These are phyloP conservation scores for Sphagnum tenellum DNA, from an alignment of 225 moss, liverwort and hornwort species.

Conservation along the genomic window DNA sequence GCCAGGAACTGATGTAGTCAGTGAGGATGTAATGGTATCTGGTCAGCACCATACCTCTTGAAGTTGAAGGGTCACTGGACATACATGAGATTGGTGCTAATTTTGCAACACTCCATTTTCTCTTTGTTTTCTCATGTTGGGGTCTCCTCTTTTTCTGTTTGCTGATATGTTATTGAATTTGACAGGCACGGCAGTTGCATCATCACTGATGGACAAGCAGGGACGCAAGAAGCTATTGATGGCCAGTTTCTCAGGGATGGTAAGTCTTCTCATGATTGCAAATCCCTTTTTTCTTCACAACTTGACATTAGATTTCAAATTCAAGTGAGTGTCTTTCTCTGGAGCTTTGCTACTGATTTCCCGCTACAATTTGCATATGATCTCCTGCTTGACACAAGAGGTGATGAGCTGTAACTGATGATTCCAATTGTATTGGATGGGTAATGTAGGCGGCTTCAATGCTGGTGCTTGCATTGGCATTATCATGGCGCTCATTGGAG, in stretches of 20 bases:
- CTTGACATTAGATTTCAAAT: too few relatives aligned
- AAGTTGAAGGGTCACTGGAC: too few relatives aligned
- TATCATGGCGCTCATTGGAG: constrained; percentile 83
- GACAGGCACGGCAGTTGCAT: constrained; percentile 75
- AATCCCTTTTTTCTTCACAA: too few relatives aligned
- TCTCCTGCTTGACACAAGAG: neutral
- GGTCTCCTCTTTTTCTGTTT: neutral
- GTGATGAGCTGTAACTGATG: neutral
- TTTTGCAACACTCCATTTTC: neutral
- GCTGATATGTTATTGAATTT: neutral
- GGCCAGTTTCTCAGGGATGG: constrained; percentile 85
- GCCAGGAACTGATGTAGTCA: too few relatives aligned
- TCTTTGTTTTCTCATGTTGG: too few relatives aligned
- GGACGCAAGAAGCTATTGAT: constrained; percentile 77
- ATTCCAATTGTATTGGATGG: neutral
- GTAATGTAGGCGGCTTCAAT: constrained; percentile 66
- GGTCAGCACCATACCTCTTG: too few relatives aligned
- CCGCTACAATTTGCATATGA: neutral
- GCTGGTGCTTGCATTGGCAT: constrained; percentile 65
- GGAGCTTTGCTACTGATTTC: neutral
- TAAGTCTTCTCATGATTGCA: constrained; percentile 1
- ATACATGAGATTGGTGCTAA: too few relatives aligned
- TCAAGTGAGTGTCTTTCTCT: too few relatives aligned
- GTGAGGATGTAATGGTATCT: too few relatives aligned
- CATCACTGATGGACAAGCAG: constrained; percentile 89